Evolutionary conservation across 352 stramenopile species (phyloP), one percentile per base, ranked within the genome.

Genomic region (Phytophthora ramorum): DNA sequence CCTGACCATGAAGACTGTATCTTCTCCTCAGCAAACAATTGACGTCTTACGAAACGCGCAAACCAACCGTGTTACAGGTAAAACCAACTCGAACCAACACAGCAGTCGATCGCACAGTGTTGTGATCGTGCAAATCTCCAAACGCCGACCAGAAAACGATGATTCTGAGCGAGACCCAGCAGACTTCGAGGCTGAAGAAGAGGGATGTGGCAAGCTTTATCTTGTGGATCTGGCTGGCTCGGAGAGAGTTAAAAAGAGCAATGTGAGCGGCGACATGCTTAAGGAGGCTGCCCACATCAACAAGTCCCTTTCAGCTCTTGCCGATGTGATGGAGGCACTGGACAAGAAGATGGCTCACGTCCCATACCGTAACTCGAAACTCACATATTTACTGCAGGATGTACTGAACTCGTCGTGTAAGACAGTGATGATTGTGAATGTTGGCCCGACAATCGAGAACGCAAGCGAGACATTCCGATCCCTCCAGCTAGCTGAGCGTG

Each of bases 301-400:
- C 71, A 94, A 93, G 49, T 96, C 88, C 44, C 79, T 99, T 0
- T 96, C 85, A 30, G 93, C 90, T 7, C 83, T 99, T 0, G 95
- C 90, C 6, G 96, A 99, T 76, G 90, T 97, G 16, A 97, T 98
- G 85, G 87, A 96, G 49, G 92, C 92, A 1, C 69, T 98, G 26
- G 90, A 96, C 65, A 92, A 92, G 61, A 98, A 98, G 75, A 76
- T 89, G 40, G 65, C 76, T 24, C 96, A 99, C 70, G 90, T 99
- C 32, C 97, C 97, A 38, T 99, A 98, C 65, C 84, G 97, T 71
- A 98, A 99, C 75, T 98, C 91, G 5, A 99, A 99, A 81, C 87
- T 99, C 7, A 99, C 98, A n/a, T 96, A 97, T 62, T 70, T 99
- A 35, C 73, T 99, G 7, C 90, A 98, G 74, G 96, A 98, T 83